Base-by-base conservation (phyloP, 1,284 basidiomycete genomes). In the Lentinus polychrous region DNA sequence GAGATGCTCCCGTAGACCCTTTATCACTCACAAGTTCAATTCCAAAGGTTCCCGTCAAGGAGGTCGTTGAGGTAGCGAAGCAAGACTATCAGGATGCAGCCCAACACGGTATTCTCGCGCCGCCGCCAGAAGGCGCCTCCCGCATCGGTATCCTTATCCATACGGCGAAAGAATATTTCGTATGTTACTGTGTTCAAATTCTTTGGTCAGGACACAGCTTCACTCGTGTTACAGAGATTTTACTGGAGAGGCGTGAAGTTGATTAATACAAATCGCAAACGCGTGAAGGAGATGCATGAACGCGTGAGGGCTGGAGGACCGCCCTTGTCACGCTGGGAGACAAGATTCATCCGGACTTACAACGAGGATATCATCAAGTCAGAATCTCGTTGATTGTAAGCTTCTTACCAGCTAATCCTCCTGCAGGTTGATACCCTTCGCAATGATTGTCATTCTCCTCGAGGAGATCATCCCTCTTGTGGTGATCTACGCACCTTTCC, bases 391-490 rank as follows among this genome's bases (percentile, higher is more conserved):
- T 36, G 48, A 36, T 36, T 37, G 15, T 17, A 15, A n/a, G 14
- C 46, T 27, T 33, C 11, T 15, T 45, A 14, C 14, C 17, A 18
- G 18, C 11, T 20, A 20, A n/a, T 31, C 34, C 14, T 23, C 15
- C n/a, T 50, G 38, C 55, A 92, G 90, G 68, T 74, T 94, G 38
- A 71, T 91, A 1, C 88, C 91, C 0, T 94, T 94, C 68, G 60
- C 91, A 10, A 60, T 89, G 54, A 83, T 91, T 49, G 73, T 91
- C 36, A 63, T 90, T 24, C 67, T 91, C 17, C 67, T 90, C 2
- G 91, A 94, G 63, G 91, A 94, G 64, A 66, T 89, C 39, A 78
- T 94, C 50, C 91, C 91, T 8, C 73, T 94, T 51, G 78, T 92
- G 51, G 90, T 90, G 24, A 79, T 94, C 54, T 94, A 90, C 62